Evolutionary conservation across 176 grass and related monocot species (phyloP), one percentile per base, ranked within the genome.

Genomic region (Hsuehochloa calcarea): DNA sequence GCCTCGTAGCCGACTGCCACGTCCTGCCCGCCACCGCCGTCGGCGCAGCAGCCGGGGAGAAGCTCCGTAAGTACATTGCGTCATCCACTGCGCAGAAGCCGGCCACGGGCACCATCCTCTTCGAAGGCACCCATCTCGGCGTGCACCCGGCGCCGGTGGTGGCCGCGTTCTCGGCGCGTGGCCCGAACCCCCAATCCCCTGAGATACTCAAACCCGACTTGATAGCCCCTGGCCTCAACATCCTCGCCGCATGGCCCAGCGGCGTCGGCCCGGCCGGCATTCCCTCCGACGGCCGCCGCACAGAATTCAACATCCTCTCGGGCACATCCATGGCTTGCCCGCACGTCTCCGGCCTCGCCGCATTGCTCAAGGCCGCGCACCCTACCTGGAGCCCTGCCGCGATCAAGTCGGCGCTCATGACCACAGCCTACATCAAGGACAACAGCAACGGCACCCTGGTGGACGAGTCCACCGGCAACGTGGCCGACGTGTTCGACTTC

Each of bases 281-380:
- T 46, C 83, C 91, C 51, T 90, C 93, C 0, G 96, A 98, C 29
- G 29, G 51, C 20, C 89, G 96, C 2, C 89, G 76, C 44, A 93
- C 93, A 0, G 93, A 95, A 27, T 98, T 98, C 86, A 98, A 98
- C 83, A 98, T 98, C 70, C 91, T 98, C 22, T 98, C 96, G 0
- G 96, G 96, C 22, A 98, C 96, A 5, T 95, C 96, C 58, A 98
- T 98, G 96, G 96, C 96, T 2, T 98, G 96, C 85, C 96, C 93
- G 26, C 96, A 98, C 83, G 81, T 98, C 26, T 98, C 96, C 6
- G 96, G 96, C 23, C 96, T 98, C 1, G 93, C 91, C 0, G 93
- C 96, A 2, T 72, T 98, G 78, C 96, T 98, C n/a, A 98, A 95
- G 85, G 96, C 93, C 0, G 96, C 96, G n/a, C 96, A 95, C 76